Evolutionary conservation across 2,329 filamentous ascomycete genomes (phyloP).

Genomic region (Ascochyta pisi): DNA sequence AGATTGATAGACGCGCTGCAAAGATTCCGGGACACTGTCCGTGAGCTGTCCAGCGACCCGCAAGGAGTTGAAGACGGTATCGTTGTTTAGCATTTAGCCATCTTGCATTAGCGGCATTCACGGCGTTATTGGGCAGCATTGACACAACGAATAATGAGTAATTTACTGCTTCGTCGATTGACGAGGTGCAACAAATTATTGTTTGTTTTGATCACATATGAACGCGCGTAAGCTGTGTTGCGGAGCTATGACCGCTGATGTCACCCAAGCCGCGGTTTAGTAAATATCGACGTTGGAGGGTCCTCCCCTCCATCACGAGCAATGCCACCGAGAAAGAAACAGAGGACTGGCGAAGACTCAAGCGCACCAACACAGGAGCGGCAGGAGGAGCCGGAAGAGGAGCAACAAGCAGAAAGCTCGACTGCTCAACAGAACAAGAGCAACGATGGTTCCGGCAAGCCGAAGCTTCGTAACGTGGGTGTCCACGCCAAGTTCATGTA

Average conservation of each 20-base stretch:
- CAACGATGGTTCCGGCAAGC: not conserved
- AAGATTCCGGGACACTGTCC: not conserved
- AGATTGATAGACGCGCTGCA: constrained; percentile 27
- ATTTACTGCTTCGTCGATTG: not conserved
- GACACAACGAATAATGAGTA: not conserved
- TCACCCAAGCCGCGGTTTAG: not conserved
- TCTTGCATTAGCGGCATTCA: constrained; percentile 27
- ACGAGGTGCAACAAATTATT: not conserved
- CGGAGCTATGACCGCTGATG: not conserved
- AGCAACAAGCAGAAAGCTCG: not conserved
- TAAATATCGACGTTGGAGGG: too few relatives aligned
- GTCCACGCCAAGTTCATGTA: not conserved
- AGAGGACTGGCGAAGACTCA: not conserved
- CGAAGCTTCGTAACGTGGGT: constrained; percentile 4
- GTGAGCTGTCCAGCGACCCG: not conserved
- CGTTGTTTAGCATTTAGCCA: constrained; percentile 21
- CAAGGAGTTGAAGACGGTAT: constrained; percentile 2
- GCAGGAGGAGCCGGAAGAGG: not conserved
- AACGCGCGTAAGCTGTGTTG: not conserved
- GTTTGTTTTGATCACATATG: not conserved
- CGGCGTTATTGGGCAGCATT: constrained; percentile 17
- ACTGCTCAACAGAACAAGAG: not conserved
- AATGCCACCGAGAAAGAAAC: constrained; percentile 6
- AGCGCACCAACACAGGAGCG: constrained; percentile 1
- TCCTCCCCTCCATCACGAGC: not conserved